Evolutionary conservation across 192 early-diverging fungal species (phyloP).

Genomic region (Diversispora epigaea): DNA sequence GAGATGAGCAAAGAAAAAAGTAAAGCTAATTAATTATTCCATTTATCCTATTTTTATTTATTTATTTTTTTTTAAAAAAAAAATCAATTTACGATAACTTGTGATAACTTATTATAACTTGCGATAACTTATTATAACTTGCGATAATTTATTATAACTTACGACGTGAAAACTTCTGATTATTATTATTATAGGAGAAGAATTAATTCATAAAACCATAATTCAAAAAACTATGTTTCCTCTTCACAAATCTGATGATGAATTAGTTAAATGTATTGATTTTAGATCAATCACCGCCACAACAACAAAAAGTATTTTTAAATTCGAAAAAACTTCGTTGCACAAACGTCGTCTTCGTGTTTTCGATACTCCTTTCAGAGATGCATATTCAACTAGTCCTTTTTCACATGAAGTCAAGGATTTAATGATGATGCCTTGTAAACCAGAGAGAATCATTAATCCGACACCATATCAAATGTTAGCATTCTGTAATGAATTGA

Average conservation of each 20-base stretch:
- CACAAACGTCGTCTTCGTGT: constrained; percentile 29
- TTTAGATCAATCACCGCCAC: not conserved
- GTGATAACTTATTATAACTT: no score
- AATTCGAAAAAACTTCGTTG: constrained; percentile 21
- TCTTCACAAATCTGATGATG: not conserved
- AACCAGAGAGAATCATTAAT: constrained; percentile 59
- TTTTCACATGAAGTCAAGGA: constrained; percentile 52
- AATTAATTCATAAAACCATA: not conserved
- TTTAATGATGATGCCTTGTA: constrained; percentile 49
- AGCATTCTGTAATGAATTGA: constrained; percentile 45
- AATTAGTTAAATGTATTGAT: not conserved
- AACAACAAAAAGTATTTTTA: not conserved
- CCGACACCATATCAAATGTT: constrained; percentile 28
- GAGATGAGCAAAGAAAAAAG: not conserved
- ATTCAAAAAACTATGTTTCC: constrained; percentile 20
- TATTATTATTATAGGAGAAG: not conserved
- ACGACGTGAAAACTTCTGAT: not conserved
- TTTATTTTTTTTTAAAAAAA: no score
- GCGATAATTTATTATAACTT: not conserved
- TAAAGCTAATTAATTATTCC: not conserved
- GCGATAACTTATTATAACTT: no score
- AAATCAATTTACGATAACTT: no score
- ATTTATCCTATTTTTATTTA: no score
- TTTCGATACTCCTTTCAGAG: constrained; percentile 55
- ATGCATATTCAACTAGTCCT: constrained; percentile 58